phyloP scores from a whole-genome alignment of 2,329 filamentous ascomycete genomes.

The Verticillium nonalfalfae region DNA sequence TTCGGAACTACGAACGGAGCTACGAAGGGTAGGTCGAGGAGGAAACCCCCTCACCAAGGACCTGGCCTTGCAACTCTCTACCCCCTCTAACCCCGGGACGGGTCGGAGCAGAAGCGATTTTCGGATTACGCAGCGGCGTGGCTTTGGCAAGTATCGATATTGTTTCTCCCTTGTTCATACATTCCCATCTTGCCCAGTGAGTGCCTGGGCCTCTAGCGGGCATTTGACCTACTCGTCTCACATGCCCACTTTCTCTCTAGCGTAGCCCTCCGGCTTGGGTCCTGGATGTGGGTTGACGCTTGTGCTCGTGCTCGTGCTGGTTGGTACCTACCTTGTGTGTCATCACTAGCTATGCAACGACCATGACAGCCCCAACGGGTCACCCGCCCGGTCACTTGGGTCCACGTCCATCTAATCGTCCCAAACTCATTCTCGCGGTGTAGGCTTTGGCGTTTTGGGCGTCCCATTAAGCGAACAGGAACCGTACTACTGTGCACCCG shows the following conservation, averaged over 20 bases:
- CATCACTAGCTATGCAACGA: background rate
- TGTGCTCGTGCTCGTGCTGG: background rate
- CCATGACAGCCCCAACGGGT: background rate
- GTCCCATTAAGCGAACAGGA: background rate
- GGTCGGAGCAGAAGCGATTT: too few relatives aligned
- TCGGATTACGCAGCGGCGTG: too few relatives aligned
- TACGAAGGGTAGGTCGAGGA: too few relatives aligned
- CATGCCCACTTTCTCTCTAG: conserved; percentile 3
- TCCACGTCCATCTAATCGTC: background rate
- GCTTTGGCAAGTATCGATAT: too few relatives aligned
- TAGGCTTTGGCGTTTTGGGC: background rate
- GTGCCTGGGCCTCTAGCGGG: background rate
- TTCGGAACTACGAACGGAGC: too few relatives aligned
- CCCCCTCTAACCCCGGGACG: too few relatives aligned
- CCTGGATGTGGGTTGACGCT: background rate
- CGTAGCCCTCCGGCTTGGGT: background rate
- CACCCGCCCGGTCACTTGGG: background rate
- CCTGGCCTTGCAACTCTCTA: too few relatives aligned
- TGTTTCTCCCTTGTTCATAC: background rate
- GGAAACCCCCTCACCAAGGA: too few relatives aligned
- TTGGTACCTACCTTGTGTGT: too few relatives aligned
- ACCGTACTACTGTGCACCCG: background rate
- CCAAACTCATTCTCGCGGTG: background rate
- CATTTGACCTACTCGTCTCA: background rate
- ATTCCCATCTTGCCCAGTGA: background rate